phyloP scores from a whole-genome alignment of 352 stramenopile species.

The Phytophthora aleatoria region DNA sequence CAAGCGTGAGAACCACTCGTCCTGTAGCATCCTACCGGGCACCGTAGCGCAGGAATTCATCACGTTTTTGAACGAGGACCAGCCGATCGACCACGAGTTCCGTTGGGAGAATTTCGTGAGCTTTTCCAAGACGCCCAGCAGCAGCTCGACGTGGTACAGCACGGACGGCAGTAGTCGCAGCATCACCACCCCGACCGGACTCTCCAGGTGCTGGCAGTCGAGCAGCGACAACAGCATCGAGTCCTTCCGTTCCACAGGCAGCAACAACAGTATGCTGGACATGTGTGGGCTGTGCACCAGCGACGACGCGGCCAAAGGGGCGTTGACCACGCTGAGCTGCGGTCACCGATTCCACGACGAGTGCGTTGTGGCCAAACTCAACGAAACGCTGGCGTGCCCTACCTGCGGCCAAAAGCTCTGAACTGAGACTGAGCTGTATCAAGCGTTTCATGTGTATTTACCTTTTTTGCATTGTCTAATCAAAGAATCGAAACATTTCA shows the following conservation, averaged over 20 bases:
- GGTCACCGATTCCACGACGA: slow-evolving; percentile 77
- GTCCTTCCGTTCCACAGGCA: slow-evolving; percentile 44
- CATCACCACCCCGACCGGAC: slow-evolving; percentile 20
- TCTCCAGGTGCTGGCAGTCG: slow-evolving; percentile 23
- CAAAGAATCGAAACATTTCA: too few relatives aligned
- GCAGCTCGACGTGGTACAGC: slow-evolving; percentile 31
- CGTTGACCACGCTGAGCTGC: slow-evolving; percentile 49
- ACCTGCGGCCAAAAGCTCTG: slow-evolving; percentile 29
- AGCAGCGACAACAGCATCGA: slow-evolving; percentile 34
- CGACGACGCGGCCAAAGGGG: slow-evolving; percentile 23
- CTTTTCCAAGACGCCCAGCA: slow-evolving; percentile 51
- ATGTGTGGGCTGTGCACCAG: slow-evolving; percentile 29
- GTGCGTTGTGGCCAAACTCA: slow-evolving; percentile 62
- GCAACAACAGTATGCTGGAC: slow-evolving; percentile 29
- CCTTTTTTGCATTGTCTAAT: background rate
- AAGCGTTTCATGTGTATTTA: slow-evolving; percentile 7
- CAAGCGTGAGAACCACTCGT: slow-evolving; percentile 44
- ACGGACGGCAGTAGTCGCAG: slow-evolving; percentile 27
- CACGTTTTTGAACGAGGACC: slow-evolving; percentile 65
- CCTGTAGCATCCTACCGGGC: slow-evolving; percentile 53
- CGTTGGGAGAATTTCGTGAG: slow-evolving; percentile 52
- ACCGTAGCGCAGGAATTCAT: slow-evolving; percentile 59
- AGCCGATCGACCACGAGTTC: slow-evolving; percentile 67
- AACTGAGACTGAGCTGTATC: background rate
- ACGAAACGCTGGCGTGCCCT: slow-evolving; percentile 56